Conservation (phyloP, 305 asterid species). For the Rubia peregrina region DNA sequence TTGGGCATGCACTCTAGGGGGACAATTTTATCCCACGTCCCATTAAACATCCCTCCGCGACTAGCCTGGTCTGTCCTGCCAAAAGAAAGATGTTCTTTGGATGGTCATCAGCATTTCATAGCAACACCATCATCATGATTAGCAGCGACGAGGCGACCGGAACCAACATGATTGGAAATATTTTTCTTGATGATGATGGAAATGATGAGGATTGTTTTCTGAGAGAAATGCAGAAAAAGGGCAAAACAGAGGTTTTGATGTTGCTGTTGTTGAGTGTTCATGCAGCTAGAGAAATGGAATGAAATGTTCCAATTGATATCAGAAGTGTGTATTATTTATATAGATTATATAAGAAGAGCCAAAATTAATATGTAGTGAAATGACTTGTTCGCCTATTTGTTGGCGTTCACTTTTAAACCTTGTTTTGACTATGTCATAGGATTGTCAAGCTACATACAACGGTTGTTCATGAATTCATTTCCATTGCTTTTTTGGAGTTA, state of each 20-base stretch:
- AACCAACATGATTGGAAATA: too few species aligned
- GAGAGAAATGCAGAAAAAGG: too few species aligned
- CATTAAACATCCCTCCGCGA: constrained; percentile 22
- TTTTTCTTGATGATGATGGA: too few species aligned
- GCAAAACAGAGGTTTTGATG: too few species aligned
- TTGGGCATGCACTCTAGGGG: constrained; percentile 23
- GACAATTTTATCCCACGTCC: constrained; percentile 22
- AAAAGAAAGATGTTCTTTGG: constrained; percentile 21
- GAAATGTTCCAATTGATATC: not conserved
- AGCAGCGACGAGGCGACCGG: too few species aligned
- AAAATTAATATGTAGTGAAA: not conserved
- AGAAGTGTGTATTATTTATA: constrained; percentile 13
- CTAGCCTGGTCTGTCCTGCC: constrained; percentile 31
- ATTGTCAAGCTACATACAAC: not conserved
- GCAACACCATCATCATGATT: too few species aligned
- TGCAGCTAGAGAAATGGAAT: too few species aligned
- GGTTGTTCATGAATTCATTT: not conserved
- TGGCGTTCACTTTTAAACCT: not conserved
- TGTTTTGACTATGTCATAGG: not conserved
- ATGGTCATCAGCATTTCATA: too few species aligned
- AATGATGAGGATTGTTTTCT: too few species aligned
- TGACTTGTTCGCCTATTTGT: constrained; percentile 20
- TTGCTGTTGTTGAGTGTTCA: too few species aligned
- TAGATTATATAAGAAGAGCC: constrained; percentile 10
- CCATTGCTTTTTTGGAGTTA: too few species aligned